These are phyloP conservation scores for Ophiostoma sp. DNA, from an alignment of 2,329 filamentous ascomycete species.

Conservation along the genomic window DNA sequence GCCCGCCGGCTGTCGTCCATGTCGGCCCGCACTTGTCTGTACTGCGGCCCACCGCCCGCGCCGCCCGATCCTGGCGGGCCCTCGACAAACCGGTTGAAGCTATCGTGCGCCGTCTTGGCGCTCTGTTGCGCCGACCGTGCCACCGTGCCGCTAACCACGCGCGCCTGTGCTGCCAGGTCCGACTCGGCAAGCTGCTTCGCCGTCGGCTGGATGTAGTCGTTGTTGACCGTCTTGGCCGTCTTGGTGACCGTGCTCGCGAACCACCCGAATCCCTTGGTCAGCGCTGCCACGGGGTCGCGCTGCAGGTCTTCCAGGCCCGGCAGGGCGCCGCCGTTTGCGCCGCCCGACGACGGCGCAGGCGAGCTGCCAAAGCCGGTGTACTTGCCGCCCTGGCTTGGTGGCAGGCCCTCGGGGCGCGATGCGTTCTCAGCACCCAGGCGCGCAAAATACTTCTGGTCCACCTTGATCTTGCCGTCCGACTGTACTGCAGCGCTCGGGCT, in stretches of 20 bases:
- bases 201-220: conserved; percentile 86
- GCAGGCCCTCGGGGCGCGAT: conserved; percentile 62
- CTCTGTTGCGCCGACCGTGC: conserved; percentile 62
- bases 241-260: conserved; percentile 82
- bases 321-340: conserved; percentile 42
- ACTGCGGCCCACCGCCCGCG: conserved; percentile 31
- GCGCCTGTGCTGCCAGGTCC: conserved; percentile 65
- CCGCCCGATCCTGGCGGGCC: conserved; percentile 43
- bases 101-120: conserved; percentile 68
- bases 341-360: conserved; percentile 44
- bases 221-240: conserved; percentile 85
- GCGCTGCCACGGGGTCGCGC: conserved; percentile 78
- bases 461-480: conserved; percentile 48
- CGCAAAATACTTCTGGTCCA: conserved; percentile 87
- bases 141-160: conserved; percentile 58
- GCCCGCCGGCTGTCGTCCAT: conserved; percentile 65
- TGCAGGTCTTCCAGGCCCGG: conserved; percentile 83
- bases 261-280: conserved; percentile 94
- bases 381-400: conserved; percentile 87
- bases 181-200: conserved; percentile 81
- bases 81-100: conserved; percentile 83
- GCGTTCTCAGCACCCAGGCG: conserved; percentile 79
- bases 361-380: conserved; percentile 86
- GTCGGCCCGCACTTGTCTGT: conserved; percentile 34
- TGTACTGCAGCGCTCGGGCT: conserved; percentile 27